These are phyloP conservation scores for Tuber aestivum DNA, from an alignment of 495 filamentous ascomycete species.

Conservation along the genomic window DNA sequence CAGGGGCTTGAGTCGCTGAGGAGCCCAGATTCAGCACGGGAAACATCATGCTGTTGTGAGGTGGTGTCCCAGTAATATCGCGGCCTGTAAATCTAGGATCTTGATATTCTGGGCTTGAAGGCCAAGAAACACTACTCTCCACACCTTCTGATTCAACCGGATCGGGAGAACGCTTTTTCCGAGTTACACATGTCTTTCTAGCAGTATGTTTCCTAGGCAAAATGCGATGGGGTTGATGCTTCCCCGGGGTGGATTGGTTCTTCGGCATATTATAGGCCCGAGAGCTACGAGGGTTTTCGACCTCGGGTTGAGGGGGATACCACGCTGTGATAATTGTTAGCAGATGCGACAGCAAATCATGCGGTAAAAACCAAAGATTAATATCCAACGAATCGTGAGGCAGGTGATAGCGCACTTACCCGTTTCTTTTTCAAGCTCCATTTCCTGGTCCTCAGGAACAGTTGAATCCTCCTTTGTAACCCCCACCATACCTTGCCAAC, in stretches of 20 bases:
- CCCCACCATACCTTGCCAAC: conserved; percentile 42
- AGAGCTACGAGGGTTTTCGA: background rate
- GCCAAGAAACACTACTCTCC: background rate
- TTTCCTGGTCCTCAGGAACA: conserved; percentile 57
- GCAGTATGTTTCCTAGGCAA: background rate
- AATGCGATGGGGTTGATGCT: background rate
- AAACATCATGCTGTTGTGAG: background rate
- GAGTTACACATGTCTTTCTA: background rate
- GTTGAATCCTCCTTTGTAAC: conserved; percentile 49
- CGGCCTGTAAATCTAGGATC: background rate
- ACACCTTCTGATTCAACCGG: background rate
- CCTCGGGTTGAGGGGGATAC: background rate
- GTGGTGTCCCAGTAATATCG: background rate
- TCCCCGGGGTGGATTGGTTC: background rate
- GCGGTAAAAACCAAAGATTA: background rate
- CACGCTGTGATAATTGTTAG: background rate
- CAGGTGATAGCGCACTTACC: background rate
- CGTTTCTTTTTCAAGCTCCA: background rate
- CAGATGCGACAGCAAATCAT: background rate
- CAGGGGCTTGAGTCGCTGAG: background rate
- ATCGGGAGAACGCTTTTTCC: background rate
- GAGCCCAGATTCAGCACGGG: background rate
- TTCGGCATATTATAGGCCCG: background rate
- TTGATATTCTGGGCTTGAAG: conserved; percentile 1
- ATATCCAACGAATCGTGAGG: background rate